Percentiles rank a stretch among this genome's conserved stretches.
phyloP scores from a whole-genome alignment of 352 stramenopile species.

The Phytophthora palmivora region DNA sequence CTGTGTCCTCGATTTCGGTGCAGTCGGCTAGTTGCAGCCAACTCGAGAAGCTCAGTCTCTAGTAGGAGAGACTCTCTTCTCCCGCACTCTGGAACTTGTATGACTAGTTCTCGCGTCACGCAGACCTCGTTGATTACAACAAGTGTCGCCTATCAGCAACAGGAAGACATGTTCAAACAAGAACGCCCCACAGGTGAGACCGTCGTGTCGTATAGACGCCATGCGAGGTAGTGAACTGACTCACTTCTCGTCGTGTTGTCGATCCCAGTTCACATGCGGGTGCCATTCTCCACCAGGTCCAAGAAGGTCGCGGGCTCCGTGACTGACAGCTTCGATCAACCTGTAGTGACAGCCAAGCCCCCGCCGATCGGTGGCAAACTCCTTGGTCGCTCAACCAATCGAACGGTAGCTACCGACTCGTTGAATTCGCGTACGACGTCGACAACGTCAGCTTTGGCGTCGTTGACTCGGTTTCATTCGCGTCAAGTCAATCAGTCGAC shows the following conservation, averaged over 20 bases:
- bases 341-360: conserved; percentile 19
- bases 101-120: conserved; percentile 32
- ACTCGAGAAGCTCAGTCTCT: conserved; percentile 12
- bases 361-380: conserved; percentile 41
- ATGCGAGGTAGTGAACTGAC: conserved; percentile 3
- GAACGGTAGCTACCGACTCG: conserved; percentile 31
- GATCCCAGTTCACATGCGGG: conserved; percentile 45
- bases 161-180: conserved; percentile 44
- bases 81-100: conserved; percentile 13
- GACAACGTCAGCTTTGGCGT: conserved; percentile 44
- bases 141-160: conserved; percentile 11
- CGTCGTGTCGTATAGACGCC: conserved; percentile 16
- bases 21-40: neutral
- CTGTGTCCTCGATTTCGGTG: conserved; percentile 7
- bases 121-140: conserved; percentile 25
- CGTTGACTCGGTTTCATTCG: conserved; percentile 54
- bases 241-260: conserved; percentile 21
- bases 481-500: conserved; percentile 40
- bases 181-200: conserved; percentile 28
- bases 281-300: conserved; percentile 42
- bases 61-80: conserved; percentile 2
- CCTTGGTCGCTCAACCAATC: conserved; percentile 39
- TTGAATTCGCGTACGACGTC: conserved; percentile 31
- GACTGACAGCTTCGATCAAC: conserved; percentile 41
- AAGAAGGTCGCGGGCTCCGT: conserved; percentile 40